Conservation (phyloP, 2,329 filamentous ascomycete species). For the Cladosporium sp. region DNA sequence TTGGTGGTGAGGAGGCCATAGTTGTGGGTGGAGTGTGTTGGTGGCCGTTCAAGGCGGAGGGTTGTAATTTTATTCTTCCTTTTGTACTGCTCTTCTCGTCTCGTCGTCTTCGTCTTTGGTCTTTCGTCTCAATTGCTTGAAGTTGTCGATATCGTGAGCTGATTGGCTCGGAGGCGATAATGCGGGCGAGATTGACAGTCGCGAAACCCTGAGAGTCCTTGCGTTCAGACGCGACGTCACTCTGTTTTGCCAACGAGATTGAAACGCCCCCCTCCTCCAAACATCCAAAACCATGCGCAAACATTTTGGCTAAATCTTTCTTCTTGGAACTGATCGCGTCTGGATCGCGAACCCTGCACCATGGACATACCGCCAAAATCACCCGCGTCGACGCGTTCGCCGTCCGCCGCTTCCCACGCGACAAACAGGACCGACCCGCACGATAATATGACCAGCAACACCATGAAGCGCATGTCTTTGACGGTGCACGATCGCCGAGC, state of each 20-base stretch:
- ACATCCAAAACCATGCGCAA: not conserved
- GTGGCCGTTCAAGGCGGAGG: not conserved
- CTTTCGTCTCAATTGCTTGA: not conserved
- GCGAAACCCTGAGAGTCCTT: conserved; percentile 4
- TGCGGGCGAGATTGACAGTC: conserved; percentile 26
- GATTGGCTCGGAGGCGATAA: conserved; percentile 21
- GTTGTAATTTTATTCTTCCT: not conserved
- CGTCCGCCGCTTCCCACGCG: conserved; percentile 14
- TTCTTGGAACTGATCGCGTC: not conserved
- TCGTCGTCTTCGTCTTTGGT: not conserved
- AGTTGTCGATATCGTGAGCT: not conserved
- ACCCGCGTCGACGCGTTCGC: conserved; percentile 12
- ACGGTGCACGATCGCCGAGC: conserved; percentile 17
- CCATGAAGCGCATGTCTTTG: conserved; percentile 21
- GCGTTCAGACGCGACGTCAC: conserved; percentile 18
- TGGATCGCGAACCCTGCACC: conserved; percentile 6
- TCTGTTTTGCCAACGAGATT: not conserved
- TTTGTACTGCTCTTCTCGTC: not conserved
- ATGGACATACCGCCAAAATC: conserved; percentile 18
- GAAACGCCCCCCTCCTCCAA: not conserved
- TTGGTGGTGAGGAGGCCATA: not conserved
- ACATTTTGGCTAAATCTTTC: not conserved
- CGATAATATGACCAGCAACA: conserved; percentile 23
- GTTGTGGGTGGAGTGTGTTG: not conserved
- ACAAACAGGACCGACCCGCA: conserved; percentile 2